These are phyloP conservation scores for Isatis lusitanica DNA, from an alignment of 441 rosid species.

Conservation along the genomic window DNA sequence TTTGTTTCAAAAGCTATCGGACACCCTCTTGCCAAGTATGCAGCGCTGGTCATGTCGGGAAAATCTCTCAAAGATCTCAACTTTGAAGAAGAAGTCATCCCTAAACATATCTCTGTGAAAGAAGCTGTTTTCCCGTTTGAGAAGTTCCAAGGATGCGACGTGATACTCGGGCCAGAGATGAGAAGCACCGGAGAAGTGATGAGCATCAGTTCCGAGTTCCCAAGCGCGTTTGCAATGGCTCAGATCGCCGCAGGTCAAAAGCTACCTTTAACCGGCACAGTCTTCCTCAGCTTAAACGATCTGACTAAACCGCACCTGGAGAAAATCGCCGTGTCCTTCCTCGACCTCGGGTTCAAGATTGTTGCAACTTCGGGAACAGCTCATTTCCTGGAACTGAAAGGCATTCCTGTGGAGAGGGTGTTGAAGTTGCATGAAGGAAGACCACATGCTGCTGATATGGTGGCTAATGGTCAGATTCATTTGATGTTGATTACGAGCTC, in stretches of 20 bases:
- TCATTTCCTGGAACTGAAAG: conserved; percentile 72
- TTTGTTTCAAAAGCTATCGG: conserved; percentile 98
- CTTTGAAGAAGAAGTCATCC: conserved; percentile 81
- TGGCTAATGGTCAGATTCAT: conserved; percentile 89
- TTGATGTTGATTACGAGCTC: conserved; percentile 94
- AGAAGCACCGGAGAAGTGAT: conserved; percentile 95
- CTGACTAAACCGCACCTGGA: conserved; percentile 80
- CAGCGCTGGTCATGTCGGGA: conserved; percentile 95
- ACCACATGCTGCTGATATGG: conserved; percentile 93
- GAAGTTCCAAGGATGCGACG: conserved; percentile 92
- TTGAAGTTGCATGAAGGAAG: conserved; percentile 94
- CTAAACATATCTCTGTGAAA: conserved; percentile 82
- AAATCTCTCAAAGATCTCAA: conserved; percentile 66
- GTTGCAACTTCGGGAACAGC: conserved; percentile 93
- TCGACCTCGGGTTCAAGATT: conserved; percentile 71
- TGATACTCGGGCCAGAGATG: conserved; percentile 96
- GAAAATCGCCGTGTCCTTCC: conserved; percentile 72
- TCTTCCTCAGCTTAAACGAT: conserved; percentile 91
- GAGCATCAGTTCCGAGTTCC: conserved; percentile 73
- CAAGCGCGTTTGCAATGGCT: conserved; percentile 89
- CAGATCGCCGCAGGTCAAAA: conserved; percentile 94
- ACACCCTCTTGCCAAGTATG: conserved; percentile 92
- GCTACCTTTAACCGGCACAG: conserved; percentile 82
- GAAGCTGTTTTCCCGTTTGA: conserved; percentile 98
- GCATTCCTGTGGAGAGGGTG: conserved; percentile 72